Evolutionary conservation across 31 red algal genomes (phyloP).

Genomic region (Asparagopsis taxiformis): DNA sequence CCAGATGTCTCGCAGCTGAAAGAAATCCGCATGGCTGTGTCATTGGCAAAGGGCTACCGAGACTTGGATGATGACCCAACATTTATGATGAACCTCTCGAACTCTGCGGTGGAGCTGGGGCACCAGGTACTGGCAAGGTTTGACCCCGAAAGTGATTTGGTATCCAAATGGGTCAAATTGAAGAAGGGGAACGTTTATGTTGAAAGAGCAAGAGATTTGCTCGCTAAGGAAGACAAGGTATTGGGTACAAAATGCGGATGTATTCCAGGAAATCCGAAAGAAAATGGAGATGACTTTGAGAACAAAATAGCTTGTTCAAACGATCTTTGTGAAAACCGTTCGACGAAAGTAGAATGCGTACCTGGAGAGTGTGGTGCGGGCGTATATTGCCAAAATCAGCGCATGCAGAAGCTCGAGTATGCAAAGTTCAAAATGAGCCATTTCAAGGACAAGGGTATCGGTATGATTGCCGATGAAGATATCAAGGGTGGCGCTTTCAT

Average conservation of each 20-base stretch:
- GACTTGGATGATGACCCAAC: constrained; percentile 34
- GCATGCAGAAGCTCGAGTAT: constrained; percentile 75
- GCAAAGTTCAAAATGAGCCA: constrained; percentile 56
- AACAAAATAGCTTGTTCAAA: constrained; percentile 58
- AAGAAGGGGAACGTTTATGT: constrained; percentile 51
- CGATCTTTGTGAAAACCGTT: constrained; percentile 78
- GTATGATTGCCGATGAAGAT: constrained; percentile 62
- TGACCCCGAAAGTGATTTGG: constrained; percentile 29
- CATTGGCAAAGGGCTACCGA: constrained; percentile 7
- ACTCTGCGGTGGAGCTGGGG: neutral
- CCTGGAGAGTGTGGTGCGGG: constrained; percentile 67
- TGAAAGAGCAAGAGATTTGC: constrained; percentile 45
- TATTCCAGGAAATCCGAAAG: constrained; percentile 47
- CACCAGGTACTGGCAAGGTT: constrained; percentile 27
- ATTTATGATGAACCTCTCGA: constrained; percentile 4
- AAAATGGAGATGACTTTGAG: constrained; percentile 14
- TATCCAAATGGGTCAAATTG: constrained; percentile 29
- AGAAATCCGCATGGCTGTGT: constrained; percentile 21
- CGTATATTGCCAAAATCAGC: constrained; percentile 80
- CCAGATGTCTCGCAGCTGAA: constrained; percentile 11
- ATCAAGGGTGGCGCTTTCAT: constrained; percentile 77
- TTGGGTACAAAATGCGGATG: constrained; percentile 48
- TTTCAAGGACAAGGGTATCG: constrained; percentile 64
- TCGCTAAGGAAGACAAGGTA: constrained; percentile 21
- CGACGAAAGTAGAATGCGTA: constrained; percentile 69